Base-by-base conservation (phyloP, 345 rosid genomes). In the Eucalyptus cloeziana region DNA sequence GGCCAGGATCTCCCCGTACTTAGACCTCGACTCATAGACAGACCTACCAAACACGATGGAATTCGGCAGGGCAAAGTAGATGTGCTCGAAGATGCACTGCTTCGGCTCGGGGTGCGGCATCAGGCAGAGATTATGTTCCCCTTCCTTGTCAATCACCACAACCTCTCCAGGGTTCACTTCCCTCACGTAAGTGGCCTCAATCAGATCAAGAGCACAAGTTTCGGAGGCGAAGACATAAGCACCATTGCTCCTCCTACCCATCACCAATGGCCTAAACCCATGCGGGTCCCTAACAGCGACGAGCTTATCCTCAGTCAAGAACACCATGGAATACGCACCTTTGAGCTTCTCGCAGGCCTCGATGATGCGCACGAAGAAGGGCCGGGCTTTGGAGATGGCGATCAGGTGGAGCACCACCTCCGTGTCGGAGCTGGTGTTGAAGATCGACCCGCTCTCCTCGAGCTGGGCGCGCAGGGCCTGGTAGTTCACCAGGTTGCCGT, bases 321-420 rank as follows among this genome's bases (percentile, higher is more conserved):
- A 96, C 90, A 97, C 99, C 99, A 98, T 95, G 1, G 99, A 98
- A 87, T 96, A 98, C 71, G 99, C 99, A 44, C 99, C 99, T 89
- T 92, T 92, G 47, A 98, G 93, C 89, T 96, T 87, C 93, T 98
- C 99, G 81, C 98, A 96, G 25, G 98, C 99, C 91, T 98, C 99
- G 44, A 98, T 95, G 87, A 98, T 98, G 88, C 99, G 95, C 90
- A 95, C 89, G 89, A 98, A 94, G 92, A 96, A 98, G 44, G 99
- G 98, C 87, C 98, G 94, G 51, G 96, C 96, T 89, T 98, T 98
- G 6, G 99, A 98, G 24, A 94, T 96, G 0, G 99, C 99, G 88
- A 98, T 97, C 91, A 98, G 91, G 93, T 98, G 99, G 91, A 98
- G 96, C 83, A 98, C 99, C 88, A 97, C 99, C 92, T 98, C 99